Base-by-base conservation (phyloP, 179 eudicot genomes). In the Monotropa hypopitys region DNA sequence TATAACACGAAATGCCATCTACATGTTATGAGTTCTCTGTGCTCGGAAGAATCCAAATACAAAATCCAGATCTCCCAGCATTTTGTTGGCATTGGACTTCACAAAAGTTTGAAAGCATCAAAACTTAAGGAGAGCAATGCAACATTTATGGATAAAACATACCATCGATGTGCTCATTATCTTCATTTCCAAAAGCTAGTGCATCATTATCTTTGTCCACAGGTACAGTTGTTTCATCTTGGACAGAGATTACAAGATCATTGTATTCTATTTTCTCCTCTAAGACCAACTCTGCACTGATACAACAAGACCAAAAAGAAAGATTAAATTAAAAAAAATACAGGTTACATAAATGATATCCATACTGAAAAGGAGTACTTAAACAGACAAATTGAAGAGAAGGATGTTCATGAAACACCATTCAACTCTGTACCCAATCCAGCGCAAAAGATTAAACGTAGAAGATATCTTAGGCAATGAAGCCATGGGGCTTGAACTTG, bases 191-290 rank as follows among this genome's bases (percentile, higher is more conserved):
- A 61, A 47, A 65, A 65, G 77, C 73, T 33, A 57, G 42, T 62
- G 83, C 63, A 62, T 63, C 77, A 46, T 67, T 75, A 47, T 78
- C 79, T 23, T 77, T 66, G 74, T 72, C 82, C 49, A n/a, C 73
- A 72, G 53, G 71, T 50, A 79, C 61, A 70, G 76, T 61, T n/a
- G 77, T 50, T 47, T 71, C 85, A 75, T 83, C 87, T 51, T 79
- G 82, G 80, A 88, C 49, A 47, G 82, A 76, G 79, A 82, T 73
- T 70, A 81, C 90, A 61, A 94, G 93, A 86, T 94, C 97, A 79
- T 94, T 94, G 78, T 90, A 94, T 67, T 94, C 94, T 73, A 94
- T 87, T 70, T 83, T 89, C 83, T 94, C 96, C 76, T 88, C 91
- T 67, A 86, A 66, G 56, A 94, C 80, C 86, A 94, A 84, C 83